Evolutionary conservation across 2,329 filamentous ascomycete genomes (phyloP).

Genomic region (Trichoderma citrinoviride): DNA sequence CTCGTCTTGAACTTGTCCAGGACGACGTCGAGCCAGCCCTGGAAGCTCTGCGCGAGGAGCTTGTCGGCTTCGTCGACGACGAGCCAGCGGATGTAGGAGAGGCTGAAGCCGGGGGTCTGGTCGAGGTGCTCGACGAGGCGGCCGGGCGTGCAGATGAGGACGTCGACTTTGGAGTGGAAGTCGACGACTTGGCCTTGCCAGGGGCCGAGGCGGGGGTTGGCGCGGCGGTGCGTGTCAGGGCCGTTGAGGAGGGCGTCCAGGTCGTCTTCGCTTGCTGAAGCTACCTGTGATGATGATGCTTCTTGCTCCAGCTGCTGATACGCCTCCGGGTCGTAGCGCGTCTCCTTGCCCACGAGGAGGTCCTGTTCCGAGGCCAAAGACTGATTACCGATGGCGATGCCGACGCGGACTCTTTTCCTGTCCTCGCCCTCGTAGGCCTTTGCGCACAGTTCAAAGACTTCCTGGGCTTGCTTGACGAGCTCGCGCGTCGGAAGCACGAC

Average conservation of each 20-base stretch:
- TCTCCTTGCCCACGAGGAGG: conserved; percentile 44
- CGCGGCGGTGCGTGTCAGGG: conserved; percentile 24
- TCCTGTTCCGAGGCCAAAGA: conserved; percentile 65
- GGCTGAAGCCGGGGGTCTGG: conserved; percentile 75
- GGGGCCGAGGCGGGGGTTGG: conserved; percentile 34
- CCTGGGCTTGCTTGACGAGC: conserved; percentile 79
- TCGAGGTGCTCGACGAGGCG: conserved; percentile 88
- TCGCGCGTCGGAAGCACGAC: conserved; percentile 90
- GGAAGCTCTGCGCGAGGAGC: conserved; percentile 85
- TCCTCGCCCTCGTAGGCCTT: conserved; percentile 54
- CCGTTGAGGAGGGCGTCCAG: conserved; percentile 20
- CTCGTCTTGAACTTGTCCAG: conserved; percentile 57
- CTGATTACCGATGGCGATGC: conserved; percentile 78
- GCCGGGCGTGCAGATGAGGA: conserved; percentile 88
- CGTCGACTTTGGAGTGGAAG: conserved; percentile 72
- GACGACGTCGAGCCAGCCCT: conserved; percentile 79
- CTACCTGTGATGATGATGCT: background rate
- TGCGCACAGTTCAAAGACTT: conserved; percentile 72
- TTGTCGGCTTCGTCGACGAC: conserved; percentile 94
- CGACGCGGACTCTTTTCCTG: conserved; percentile 71
- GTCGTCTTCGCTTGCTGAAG: conserved; percentile 25
- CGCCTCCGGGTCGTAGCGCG: conserved; percentile 62
- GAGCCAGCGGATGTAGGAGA: conserved; percentile 80
- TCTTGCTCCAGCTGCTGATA: conserved; percentile 38
- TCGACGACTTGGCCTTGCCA: conserved; percentile 55